These are phyloP conservation scores for Asterionellopsis glacialis DNA, from an alignment of 108 stramenopile genomes.

Conservation along the genomic window DNA sequence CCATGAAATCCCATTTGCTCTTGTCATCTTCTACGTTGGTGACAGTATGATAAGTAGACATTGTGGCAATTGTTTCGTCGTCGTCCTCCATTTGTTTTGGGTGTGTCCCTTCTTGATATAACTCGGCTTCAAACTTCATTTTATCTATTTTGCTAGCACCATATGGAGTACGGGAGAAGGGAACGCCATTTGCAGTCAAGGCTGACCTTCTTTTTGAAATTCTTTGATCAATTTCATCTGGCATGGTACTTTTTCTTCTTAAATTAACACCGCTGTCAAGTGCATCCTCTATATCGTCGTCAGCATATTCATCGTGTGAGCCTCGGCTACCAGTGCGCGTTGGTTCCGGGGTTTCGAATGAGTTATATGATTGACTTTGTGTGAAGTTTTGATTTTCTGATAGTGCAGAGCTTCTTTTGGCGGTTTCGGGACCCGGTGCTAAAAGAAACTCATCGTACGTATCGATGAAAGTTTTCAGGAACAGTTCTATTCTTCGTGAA, in stretches of 20 bases:
- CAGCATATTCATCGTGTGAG: slow-evolving; percentile 11
- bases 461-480: slow-evolving; percentile 22
- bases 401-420: too few species aligned
- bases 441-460: slow-evolving; percentile 22
- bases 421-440: too few species aligned
- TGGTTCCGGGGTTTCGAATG: not conserved
- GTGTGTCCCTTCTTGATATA: not conserved
- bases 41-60: slow-evolving; percentile 2
- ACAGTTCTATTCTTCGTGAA: slow-evolving; percentile 4
- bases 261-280: slow-evolving; percentile 11
- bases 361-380: not conserved
- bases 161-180: slow-evolving; percentile 70
- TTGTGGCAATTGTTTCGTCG: slow-evolving; percentile 79
- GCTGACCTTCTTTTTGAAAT: slow-evolving; percentile 26
- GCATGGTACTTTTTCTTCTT: slow-evolving; percentile 5
- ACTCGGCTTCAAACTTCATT: slow-evolving; percentile 69
- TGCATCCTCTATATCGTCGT: slow-evolving; percentile 21
- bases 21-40: not conserved
- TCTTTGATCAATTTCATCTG: slow-evolving; percentile 23
- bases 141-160: slow-evolving; percentile 76
- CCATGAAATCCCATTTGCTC: not conserved
- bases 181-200: slow-evolving; percentile 23
- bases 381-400: too few species aligned
- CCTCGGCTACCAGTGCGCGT: not conserved
- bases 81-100: slow-evolving; percentile 56